A percentile compares a stretch with the other conserved stretches of the same genome.
These are phyloP conservation scores for Lactarius deliciosus DNA, from an alignment of 768 basidiomycete genomes.

Conservation along the genomic window DNA sequence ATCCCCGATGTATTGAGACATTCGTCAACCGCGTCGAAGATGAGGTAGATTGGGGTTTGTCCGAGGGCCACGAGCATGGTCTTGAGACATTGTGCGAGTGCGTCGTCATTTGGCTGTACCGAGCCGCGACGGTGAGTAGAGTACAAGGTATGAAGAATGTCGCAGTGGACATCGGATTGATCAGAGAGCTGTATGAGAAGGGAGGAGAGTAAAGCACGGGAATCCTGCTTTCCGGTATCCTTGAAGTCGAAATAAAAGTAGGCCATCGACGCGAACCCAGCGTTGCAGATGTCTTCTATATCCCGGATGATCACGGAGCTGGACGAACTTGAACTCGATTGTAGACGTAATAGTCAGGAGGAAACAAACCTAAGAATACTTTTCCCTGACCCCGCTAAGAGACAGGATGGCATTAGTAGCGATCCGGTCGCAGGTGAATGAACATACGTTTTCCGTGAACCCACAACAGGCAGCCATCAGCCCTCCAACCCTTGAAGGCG, in stretches of 20 bases:
- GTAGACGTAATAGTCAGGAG: fast-evolving
- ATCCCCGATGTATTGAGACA: slow-evolving; percentile 1
- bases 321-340: not conserved
- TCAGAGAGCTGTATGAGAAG: slow-evolving; percentile 6
- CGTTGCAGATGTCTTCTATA: not conserved
- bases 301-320: slow-evolving; percentile 10
- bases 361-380: slow-evolving; percentile 7
- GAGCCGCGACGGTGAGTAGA: not conserved
- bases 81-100: slow-evolving; percentile 4
- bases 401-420: not conserved
- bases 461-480: not conserved
- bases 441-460: slow-evolving; percentile 8
- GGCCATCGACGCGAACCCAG: not conserved
- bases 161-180: not conserved
- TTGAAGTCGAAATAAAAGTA: not conserved
- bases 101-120: not conserved
- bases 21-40: slow-evolving; percentile 3
- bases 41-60: not conserved
- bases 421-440: no score
- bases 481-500: not conserved
- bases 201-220: slow-evolving; percentile 1
- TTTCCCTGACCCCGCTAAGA: slow-evolving; percentile 16
- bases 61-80: not conserved
- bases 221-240: not conserved
- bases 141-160: not conserved